Evolutionary conservation across 176 grass and related monocot species (phyloP), one percentile per base, ranked within the genome.

Genomic region (Coix lacrymajobi): DNA sequence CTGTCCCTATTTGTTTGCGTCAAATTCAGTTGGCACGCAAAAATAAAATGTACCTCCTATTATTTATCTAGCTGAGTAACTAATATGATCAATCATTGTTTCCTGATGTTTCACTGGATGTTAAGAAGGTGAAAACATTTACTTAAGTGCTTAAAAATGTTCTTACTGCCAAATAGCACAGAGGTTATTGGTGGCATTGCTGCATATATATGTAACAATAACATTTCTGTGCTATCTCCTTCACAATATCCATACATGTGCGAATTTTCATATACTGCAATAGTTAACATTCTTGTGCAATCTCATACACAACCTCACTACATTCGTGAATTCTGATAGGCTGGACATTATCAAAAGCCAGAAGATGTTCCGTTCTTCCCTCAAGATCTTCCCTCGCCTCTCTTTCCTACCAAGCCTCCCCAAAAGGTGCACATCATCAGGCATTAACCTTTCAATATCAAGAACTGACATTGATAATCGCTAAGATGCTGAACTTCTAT

Each of bases 281-380:
- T 62, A 26, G 43, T 71, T 63, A 3, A 14, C 51, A 34, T 36
- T 25, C 7, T 7, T 29, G 32, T n/a, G 20, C 64, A 22, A 32
- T 45, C 3, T 22, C 66, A 36, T 28, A 38, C 29, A 30, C 16
- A 76, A 13, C 57, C 54, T 82, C 49, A 72, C 36, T 51, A 30
- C 15, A 37, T 39, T 10, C 24, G 3, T 61, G 19, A 73, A 56
- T 71, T 92, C 29, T 77, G 8, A 31, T 49, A 98, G 96, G 83
- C 49, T 63, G 91, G 93, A 67, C 82, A 84, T 58, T 99, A 99
- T 90, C 89, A 92, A 74, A 90, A 92, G 45, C 89, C 93, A 49
- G 96, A 96, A 87, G 91, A 99, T 45, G 85, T 96, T 43, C 89
- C 85, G n/a, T 99, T 96, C 77, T 99, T 93, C 74, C 85, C 85